phyloP scores from a whole-genome alignment of 352 stramenopile species.

The Ochromonadaceae sp. region DNA sequence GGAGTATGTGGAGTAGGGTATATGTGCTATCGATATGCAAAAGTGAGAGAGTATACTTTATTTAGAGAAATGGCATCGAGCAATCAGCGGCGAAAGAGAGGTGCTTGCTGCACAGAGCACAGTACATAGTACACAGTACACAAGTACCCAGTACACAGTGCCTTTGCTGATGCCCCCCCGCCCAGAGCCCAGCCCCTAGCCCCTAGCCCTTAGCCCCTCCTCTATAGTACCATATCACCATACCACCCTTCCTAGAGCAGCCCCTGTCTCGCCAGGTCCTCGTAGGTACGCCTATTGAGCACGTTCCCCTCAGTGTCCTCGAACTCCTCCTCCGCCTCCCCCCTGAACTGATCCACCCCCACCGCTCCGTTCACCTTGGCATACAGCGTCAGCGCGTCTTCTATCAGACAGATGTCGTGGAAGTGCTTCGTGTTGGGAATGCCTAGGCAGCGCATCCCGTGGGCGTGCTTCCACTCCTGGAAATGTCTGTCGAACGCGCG shows the following conservation, averaged over 20 bases:
- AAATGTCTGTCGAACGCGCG: slow-evolving; percentile 94
- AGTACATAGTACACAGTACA: too few relatives aligned
- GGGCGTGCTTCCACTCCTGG: slow-evolving; percentile 88
- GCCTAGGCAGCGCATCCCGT: slow-evolving; percentile 93
- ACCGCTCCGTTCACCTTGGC: slow-evolving; percentile 83
- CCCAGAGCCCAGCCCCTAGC: too few relatives aligned
- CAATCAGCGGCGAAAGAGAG: too few relatives aligned
- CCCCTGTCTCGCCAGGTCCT: slow-evolving; percentile 90
- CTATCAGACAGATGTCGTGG: slow-evolving; percentile 95
- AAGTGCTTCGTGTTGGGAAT: slow-evolving; percentile 99
- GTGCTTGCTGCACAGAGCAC: too few relatives aligned
- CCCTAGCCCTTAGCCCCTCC: too few relatives aligned
- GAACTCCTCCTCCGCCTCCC: slow-evolving; percentile 88
- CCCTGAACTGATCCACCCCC: slow-evolving; percentile 77
- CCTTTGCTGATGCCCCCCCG: too few relatives aligned
- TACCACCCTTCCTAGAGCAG: slow-evolving; percentile 53
- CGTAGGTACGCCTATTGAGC: slow-evolving; percentile 87
- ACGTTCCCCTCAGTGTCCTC: slow-evolving; percentile 98
- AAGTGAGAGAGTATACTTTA: too few relatives aligned
- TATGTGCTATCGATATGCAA: too few relatives aligned
- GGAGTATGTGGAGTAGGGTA: too few relatives aligned
- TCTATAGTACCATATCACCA: background rate
- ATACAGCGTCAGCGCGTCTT: slow-evolving; percentile 84
- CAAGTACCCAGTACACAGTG: too few relatives aligned
- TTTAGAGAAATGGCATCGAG: too few relatives aligned